Conservation (phyloP, 805 yeast species). For the Candida germanica region DNA sequence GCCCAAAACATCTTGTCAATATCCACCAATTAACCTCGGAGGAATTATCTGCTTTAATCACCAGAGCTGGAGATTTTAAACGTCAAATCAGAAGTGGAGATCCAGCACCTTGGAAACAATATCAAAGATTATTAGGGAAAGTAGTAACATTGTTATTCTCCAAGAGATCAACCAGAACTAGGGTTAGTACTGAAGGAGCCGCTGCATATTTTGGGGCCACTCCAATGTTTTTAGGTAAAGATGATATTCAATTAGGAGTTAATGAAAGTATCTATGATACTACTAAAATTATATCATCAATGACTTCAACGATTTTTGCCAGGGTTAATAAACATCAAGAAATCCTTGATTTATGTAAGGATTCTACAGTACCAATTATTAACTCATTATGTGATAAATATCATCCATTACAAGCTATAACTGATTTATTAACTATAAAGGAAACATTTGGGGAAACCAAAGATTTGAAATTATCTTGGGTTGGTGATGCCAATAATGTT, state of each 20-base stretch:
- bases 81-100: constrained; percentile 55
- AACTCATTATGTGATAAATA: constrained; percentile 89
- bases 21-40: constrained; percentile 72
- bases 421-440: constrained; percentile 83
- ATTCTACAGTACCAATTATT: constrained; percentile 86
- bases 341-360: constrained; percentile 69
- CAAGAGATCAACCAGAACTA: constrained; percentile 92
- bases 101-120: constrained; percentile 31
- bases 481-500: constrained; percentile 95
- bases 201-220: constrained; percentile 89
- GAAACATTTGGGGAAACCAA: constrained; percentile 63
- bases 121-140: constrained; percentile 67
- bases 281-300: constrained; percentile 83
- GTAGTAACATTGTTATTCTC: constrained; percentile 80
- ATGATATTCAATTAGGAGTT: constrained; percentile 94
- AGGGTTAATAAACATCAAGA: constrained; percentile 86
- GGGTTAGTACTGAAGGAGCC: constrained; percentile 94
- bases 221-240: constrained; percentile 95
- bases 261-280: constrained; percentile 91
- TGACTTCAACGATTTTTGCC: constrained; percentile 98
- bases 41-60: constrained; percentile 70
- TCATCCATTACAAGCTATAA: constrained; percentile 94
- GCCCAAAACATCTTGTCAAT: constrained; percentile 71
- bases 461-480: constrained; percentile 84
- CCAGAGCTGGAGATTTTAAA: constrained; percentile 71